Conservation (phyloP, 1,284 basidiomycete species). For the Boletus hoseneyae region DNA sequence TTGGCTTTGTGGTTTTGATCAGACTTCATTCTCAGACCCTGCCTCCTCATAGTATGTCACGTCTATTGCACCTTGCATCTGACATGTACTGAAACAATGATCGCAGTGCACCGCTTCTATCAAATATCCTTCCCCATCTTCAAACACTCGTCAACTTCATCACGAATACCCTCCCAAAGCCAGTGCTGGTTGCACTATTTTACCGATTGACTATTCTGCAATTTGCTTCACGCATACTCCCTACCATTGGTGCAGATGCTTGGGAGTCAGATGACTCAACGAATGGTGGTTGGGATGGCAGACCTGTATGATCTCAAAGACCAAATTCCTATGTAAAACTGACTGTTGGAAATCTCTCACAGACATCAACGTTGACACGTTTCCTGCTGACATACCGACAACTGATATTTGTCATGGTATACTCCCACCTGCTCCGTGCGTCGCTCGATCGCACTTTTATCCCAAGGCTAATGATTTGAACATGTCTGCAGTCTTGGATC, state of each 20-base stretch:
- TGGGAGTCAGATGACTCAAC: conserved; percentile 69
- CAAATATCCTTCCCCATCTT: conserved; percentile 76
- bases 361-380: conserved; percentile 73
- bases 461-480: not conserved
- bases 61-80: not conserved
- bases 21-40: conserved; percentile 62
- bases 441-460: conserved; percentile 15
- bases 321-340: not conserved
- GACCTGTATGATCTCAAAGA: conserved; percentile 53
- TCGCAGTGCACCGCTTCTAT: conserved; percentile 64
- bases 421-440: conserved; percentile 76
- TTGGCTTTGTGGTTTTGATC: conserved; percentile 78
- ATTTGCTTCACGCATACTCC: conserved; percentile 78
- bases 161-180: conserved; percentile 78
- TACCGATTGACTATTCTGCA: conserved; percentile 86
- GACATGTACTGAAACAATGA: conserved; percentile 11
- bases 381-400: conserved; percentile 79
- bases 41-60: conserved; percentile 69
- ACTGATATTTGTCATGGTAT: conserved; percentile 79
- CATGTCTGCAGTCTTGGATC: conserved; percentile 58
- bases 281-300: conserved; percentile 63
- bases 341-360: conserved; percentile 11
- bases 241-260: conserved; percentile 76
- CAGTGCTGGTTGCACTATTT: conserved; percentile 77
- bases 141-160: conserved; percentile 76